These are phyloP conservation scores for Sambucus nigra DNA, from an alignment of 129 eudicot species.

Conservation along the genomic window DNA sequence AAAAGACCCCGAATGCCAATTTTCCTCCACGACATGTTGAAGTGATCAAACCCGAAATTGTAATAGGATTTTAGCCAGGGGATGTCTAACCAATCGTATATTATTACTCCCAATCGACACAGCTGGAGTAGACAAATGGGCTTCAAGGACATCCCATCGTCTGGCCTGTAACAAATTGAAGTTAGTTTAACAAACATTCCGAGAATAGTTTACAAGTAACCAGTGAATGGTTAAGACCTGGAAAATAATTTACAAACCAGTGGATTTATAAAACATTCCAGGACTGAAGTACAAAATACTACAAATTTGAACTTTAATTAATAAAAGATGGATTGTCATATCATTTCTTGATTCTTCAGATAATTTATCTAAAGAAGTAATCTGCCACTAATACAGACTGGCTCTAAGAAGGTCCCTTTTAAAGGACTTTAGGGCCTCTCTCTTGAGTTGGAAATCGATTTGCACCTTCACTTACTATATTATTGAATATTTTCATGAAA, in stretches of 20 bases:
- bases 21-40: constrained; percentile 78
- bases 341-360: no score
- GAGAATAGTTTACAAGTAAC: background rate
- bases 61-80: constrained; percentile 64
- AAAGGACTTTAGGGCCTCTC: no score
- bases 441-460: no score
- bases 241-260: background rate
- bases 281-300: no score
- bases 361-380: no score
- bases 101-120: constrained; percentile 68
- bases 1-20: constrained; percentile 75
- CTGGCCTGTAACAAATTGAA: constrained; percentile 45
- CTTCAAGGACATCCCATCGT: constrained; percentile 73
- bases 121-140: constrained; percentile 71
- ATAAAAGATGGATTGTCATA: no score
- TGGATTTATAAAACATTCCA: background rate
- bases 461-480: no score
- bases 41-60: constrained; percentile 93
- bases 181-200: background rate
- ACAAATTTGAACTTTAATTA: no score
- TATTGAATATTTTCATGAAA: no score
- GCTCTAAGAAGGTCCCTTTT: no score
- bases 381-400: no score
- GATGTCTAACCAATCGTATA: constrained; percentile 87
- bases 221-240: no score